Evolutionary conservation across 352 stramenopile species (phyloP), one percentile per base, ranked within the genome.

Genomic region (Phytophthora syringae): DNA sequence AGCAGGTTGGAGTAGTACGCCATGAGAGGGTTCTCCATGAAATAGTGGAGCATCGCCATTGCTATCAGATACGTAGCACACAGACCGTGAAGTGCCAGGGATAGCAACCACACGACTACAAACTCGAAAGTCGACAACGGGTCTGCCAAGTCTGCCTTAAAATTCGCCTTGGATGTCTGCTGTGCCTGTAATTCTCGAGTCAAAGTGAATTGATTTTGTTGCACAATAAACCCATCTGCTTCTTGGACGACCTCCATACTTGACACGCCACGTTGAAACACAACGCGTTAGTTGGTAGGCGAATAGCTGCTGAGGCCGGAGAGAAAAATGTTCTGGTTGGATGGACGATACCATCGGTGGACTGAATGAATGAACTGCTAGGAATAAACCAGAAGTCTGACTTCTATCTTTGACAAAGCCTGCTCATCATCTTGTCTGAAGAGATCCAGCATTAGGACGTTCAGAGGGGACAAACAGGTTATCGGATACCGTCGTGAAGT

Each of bases 1-100:
- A 83, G 54, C n/a, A 87, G 36, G n/a, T 75, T 56, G 1, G 68
- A 43, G 56, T 85, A 85, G 65, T 84, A 87, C 24, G 55, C 62
- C 70, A 87, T 78, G 43, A 72, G 72, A 7, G 70, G 76, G 4
- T 72, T 60, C 32, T 77, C 66, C 48, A 85, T 62, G 51, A 76
- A 75, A 44, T 62, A 73, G 40, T 85, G 73, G 15, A 82, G 47
- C 3, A 64, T 16, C 11, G 52, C 37, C 34, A 57, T 60, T 0
- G 60, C 60, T 2, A 74, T 20, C 15, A 78, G 40, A 15, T 65
- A 78, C 12, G 20, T 12, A 3, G 51, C 56, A n/a, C 60, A 75
- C 9, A 70, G 7, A 2, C 55, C 67, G 45, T 71, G 67, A 7
- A 64, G 37, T 45, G 7, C 11, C 30, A 75, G 30, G 1, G 70